Evolutionary conservation across 768 basidiomycete genomes (phyloP).

Genomic region (Boletus rex-veris): DNA sequence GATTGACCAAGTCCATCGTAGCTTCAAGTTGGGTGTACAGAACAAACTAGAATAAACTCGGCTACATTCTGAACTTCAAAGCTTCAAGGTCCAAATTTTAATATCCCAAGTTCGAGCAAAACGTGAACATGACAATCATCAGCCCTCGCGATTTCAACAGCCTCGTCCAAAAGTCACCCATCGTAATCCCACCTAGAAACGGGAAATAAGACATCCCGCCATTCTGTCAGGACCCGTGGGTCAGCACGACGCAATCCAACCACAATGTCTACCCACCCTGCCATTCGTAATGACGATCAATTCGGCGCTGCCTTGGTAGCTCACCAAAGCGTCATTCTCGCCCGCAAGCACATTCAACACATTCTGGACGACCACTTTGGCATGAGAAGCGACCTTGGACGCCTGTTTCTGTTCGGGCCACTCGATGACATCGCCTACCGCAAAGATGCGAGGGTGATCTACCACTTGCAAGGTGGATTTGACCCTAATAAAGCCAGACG

Average conservation of each 20-base stretch:
- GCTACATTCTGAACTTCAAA: too few species aligned
- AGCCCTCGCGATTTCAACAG: constrained; percentile 39
- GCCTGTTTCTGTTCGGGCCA: constrained; percentile 61
- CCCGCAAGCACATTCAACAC: constrained; percentile 43
- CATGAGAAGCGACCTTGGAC: constrained; percentile 47
- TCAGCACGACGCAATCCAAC: not conserved
- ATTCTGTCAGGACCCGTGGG: constrained; percentile 25
- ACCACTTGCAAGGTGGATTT: constrained; percentile 54
- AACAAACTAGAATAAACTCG: too few species aligned
- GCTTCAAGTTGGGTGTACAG: too few species aligned
- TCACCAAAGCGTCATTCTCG: constrained; percentile 28
- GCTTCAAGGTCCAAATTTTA: not conserved
- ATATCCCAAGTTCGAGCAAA: constrained; percentile 30
- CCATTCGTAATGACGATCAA: constrained; percentile 54
- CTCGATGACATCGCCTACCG: constrained; percentile 62
- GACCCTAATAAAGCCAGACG: constrained; percentile 46
- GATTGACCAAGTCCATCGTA: too few species aligned
- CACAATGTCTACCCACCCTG: constrained; percentile 37
- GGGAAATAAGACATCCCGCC: constrained; percentile 40
- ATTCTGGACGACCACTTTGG: constrained; percentile 44
- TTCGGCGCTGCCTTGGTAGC: constrained; percentile 50
- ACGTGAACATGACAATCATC: constrained; percentile 19
- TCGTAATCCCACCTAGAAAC: constrained; percentile 41
- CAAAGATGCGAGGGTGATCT: constrained; percentile 54
- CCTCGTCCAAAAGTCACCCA: constrained; percentile 43